Evolutionary conservation across 805 yeast species (phyloP).

Genomic region (Candida loeiensis): DNA sequence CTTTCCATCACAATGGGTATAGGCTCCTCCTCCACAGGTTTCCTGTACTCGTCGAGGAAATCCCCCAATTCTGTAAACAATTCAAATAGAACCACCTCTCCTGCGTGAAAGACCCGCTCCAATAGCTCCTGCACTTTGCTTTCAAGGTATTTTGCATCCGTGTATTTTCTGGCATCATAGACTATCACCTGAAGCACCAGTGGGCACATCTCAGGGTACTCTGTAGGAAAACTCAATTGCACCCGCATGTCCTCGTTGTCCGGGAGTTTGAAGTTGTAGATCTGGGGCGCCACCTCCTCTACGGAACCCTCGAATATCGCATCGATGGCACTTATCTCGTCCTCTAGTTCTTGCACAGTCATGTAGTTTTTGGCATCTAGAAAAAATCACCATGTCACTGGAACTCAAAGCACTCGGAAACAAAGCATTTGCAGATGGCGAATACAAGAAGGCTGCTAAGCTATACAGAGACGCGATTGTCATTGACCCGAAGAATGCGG

Average conservation of each 20-base stretch:
- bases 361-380: conserved; percentile 6
- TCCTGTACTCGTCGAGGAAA: conserved; percentile 38
- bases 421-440: conserved; percentile 41
- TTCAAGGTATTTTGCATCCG: conserved; percentile 42
- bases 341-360: conserved; percentile 50
- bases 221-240: conserved; percentile 67
- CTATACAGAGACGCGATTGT: conserved; percentile 55
- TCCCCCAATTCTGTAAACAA: conserved; percentile 61
- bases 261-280: conserved; percentile 53
- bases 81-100: conserved; percentile 77
- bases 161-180: conserved; percentile 33
- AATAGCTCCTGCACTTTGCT: conserved; percentile 49
- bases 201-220: conserved; percentile 69
- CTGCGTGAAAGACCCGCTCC: conserved; percentile 50
- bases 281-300: conserved; percentile 31
- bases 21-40: conserved; percentile 8
- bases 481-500: conserved; percentile 47
- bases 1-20: neutral
- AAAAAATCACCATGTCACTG: conserved; percentile 19
- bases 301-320: conserved; percentile 79
- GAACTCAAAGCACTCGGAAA: conserved; percentile 49
- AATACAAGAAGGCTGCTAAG: conserved; percentile 49
- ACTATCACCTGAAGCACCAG: conserved; percentile 54
- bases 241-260: conserved; percentile 57
- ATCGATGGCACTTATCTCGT: conserved; percentile 78